Base-by-base conservation (phyloP, 148 eudicot genomes). In the Mesembryanthemum crystallinum region DNA sequence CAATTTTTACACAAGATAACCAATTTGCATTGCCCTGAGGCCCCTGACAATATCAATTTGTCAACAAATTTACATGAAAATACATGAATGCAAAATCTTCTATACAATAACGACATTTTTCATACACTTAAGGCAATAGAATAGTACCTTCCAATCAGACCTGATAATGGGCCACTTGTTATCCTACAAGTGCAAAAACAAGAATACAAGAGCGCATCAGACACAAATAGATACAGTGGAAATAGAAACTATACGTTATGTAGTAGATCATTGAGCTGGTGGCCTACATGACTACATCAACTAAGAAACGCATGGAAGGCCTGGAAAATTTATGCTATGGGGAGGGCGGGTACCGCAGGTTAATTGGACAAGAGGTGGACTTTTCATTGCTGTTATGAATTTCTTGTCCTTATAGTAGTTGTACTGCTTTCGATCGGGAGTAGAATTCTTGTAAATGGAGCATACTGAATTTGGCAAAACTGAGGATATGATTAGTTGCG, bases 131-230 rank as follows among this genome's bases (percentile, higher is more conserved):
- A 55, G 62, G 55, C 21, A 72, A 33, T 52, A 58, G 55, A 81
- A 65, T 1, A 42, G 55, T 87, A 95, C 99, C 99, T 95, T 79
- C 99, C 99, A 59, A 95, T 95, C 29, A 95, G 70, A 87, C 99
- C 99, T 62, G 99, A 94, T 60, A 95, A 84, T 57, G 99, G 97
- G 79, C 99, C 98, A 82, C 88, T 91, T 78, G 98, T 89, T 73
- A 95, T 95, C 91, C 99, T 95, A 85, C 72, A 85, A 78, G 63
- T 52, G 24, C 23, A 76, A 61, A 29, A 70, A 63, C 23, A 64
- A 74, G 15, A 49, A 60, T 17, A 27, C 20, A 74, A 69, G 58
- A 74, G 71, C 42, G 30, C 30, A 76, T 65, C 73, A 73, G 80
- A 76, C n/a, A 62, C 51, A 43, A 72, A 21, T 32, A 59, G 5